phyloP scores from a whole-genome alignment of 768 basidiomycete species.

The Xerocomus brunneocitrinus region DNA sequence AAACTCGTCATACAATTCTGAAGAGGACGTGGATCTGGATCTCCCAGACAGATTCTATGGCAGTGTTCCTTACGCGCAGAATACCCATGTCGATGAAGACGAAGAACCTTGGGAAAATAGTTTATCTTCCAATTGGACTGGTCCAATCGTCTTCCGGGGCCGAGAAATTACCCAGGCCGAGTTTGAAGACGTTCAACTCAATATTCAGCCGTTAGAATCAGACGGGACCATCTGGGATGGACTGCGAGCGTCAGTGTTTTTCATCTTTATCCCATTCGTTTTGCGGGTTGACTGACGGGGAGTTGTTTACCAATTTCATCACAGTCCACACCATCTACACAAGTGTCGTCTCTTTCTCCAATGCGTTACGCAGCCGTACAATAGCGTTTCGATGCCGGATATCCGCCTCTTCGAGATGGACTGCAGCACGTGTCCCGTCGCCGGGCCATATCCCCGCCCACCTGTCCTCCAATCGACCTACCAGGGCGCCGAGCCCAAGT shows the following conservation, averaged over 20 bases:
- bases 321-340: constrained; percentile 19
- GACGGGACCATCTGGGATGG: constrained; percentile 28
- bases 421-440: constrained; percentile 14
- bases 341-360: constrained; percentile 23
- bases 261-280: not conserved
- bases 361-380: constrained; percentile 13
- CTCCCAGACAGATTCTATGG: constrained; percentile 4
- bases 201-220: constrained; percentile 8
- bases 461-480: constrained; percentile 14
- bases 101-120: not conserved
- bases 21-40: not conserved
- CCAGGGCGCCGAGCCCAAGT: constrained; percentile 7
- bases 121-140: not conserved
- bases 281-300: not conserved
- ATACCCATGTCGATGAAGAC: not conserved
- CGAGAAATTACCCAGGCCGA: not conserved
- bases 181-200: constrained; percentile 12
- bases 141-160: not conserved
- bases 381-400: constrained; percentile 6
- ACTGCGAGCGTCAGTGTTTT: constrained; percentile 13
- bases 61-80: not conserved
- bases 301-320: not conserved
- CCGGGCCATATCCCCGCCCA: not conserved
- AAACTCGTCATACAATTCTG: not conserved
- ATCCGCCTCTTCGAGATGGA: constrained; percentile 16